Evolutionary conservation across 305 asterid species (phyloP), one percentile per base, ranked within the genome.

Genomic region (Fraxinus angustifolia): DNA sequence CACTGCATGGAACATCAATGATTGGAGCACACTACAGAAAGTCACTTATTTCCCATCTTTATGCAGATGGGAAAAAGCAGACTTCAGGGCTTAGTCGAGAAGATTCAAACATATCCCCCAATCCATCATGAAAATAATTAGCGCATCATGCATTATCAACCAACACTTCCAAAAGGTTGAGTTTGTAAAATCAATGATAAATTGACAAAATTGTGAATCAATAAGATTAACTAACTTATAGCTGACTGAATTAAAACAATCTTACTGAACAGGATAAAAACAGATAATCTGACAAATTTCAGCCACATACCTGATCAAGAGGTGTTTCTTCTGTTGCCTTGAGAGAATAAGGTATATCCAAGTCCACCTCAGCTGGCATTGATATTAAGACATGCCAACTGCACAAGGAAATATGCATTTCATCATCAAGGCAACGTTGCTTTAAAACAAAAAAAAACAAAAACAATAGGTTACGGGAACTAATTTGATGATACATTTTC

Each of bases 341-440:
- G 88, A 96, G 85, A 82, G 99, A 89, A 87, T 96, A 83, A 76
- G 99, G 96, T 65, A 88, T 81, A 84, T 90, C 94, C 92, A 96
- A 84, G 72, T 88, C 91, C 82, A 86, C 91, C 1, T 94, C 97
- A 82, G 90, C 92, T 78, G 99, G 98, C 90, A 88, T 94, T 78
- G 95, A 91, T 84, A 96, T 86, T 87, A 92, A 86, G 82, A 94
- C 83, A 48, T 88, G 85, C 98, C 99, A 94, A 83, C 98, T 96
- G 92, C 90, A 88, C 70, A 11, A 88, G 28, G 19, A 83, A 83
- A 87, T 67, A 80, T 70, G 75, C 78, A 65, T 75, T 74, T 79
- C 73, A 83, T 78, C 76, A 68, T 85, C 42, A 81, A 80, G 73
- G 71, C 30, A 78, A 60, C 40, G 83, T 58, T 28, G 75, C 71